These are phyloP conservation scores for Rehmannia glutinosa DNA, from an alignment of 257 asterid species.

Conservation along the genomic window DNA sequence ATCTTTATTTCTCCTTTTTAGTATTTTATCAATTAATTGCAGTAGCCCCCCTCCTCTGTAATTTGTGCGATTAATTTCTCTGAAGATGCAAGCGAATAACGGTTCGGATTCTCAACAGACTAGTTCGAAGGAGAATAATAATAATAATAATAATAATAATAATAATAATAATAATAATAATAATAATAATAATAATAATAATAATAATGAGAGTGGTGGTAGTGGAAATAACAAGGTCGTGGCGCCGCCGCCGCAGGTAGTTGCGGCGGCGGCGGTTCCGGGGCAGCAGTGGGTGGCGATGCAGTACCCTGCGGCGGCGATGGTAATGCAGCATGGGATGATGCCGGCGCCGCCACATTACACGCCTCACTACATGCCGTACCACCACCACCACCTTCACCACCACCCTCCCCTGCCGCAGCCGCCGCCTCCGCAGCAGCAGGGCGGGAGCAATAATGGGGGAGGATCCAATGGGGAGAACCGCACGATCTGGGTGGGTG, in stretches of 20 bases:
- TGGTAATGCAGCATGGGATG: slow-evolving; percentile 90
- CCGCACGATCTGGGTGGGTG: slow-evolving; percentile 97
- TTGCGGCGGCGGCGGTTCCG: slow-evolving; percentile 23
- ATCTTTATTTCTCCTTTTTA: background rate
- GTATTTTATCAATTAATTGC: no score
- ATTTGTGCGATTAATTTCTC: background rate
- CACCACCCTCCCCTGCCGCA: slow-evolving; percentile 35
- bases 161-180: no score
- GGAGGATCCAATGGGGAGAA: slow-evolving; percentile 73
- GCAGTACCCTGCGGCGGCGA: slow-evolving; percentile 79
- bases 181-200: no score
- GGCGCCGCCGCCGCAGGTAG: slow-evolving; percentile 27
- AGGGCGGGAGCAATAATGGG: slow-evolving; percentile 30
- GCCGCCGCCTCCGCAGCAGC: slow-evolving; percentile 34
- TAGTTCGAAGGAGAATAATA: slow-evolving; percentile 5
- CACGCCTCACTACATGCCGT: slow-evolving; percentile 66
- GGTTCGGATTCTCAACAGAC: slow-evolving; percentile 42
- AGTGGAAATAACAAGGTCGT: background rate
- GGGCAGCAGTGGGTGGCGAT: slow-evolving; percentile 72
- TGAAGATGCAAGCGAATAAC: slow-evolving; percentile 44
- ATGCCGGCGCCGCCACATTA: slow-evolving; percentile 52
- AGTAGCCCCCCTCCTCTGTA: no score
- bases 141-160: no score
- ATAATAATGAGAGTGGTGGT: slow-evolving; percentile 14
- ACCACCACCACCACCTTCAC: slow-evolving; percentile 46